Evolutionary conservation across 2,329 filamentous ascomycete genomes (phyloP), one percentile per base, ranked within the genome.

Genomic region (Alternaria sp.): DNA sequence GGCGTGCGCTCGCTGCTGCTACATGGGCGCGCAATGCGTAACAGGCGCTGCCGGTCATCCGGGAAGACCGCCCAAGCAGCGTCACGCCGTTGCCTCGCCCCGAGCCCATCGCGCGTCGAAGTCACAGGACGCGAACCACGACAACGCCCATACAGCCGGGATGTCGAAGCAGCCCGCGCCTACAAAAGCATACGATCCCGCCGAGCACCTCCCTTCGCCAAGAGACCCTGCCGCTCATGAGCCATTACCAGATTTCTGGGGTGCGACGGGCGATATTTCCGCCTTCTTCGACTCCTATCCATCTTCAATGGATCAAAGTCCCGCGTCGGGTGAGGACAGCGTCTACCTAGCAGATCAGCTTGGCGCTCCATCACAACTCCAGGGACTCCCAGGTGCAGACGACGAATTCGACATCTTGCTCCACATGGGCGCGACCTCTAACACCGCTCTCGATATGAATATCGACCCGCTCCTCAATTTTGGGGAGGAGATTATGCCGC

Each of bases 1-100:
- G 47, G 51, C 18, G 25, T 58, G 2, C 50, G 54, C 10, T 18
- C 37, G 6, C n/a, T 8, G n/a, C 33, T 67, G 12, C 28, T 10
- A 18, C 25, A 53, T 23, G 69, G 67, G 44, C 44, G 44, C 44
- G 44, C 8, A 18, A 28, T 12, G 66, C 69, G 4, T 68, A 66
- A 51, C 44, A 58, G n/a, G 56, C 26, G n/a, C 28, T 23, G 10
- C 21, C 25, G 47, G 41, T 21, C 18, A 46, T 14, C 30, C 25
- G 5, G 23, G 37, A 53, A 60, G 47, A 58, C 26, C 21, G 28
- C 46, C 33, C 7, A 47, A 28, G 46, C 56, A 21, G 23, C 25
- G 23, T 53, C 30, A 28, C 20, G 44, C 44, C 56, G 18, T 15
- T 20, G 10, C 46, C 21, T 45, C 37, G 37, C 37, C 37, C 37